Base-by-base conservation (phyloP, 2,329 filamentous ascomycete species). In the Fusarium hostae region DNA sequence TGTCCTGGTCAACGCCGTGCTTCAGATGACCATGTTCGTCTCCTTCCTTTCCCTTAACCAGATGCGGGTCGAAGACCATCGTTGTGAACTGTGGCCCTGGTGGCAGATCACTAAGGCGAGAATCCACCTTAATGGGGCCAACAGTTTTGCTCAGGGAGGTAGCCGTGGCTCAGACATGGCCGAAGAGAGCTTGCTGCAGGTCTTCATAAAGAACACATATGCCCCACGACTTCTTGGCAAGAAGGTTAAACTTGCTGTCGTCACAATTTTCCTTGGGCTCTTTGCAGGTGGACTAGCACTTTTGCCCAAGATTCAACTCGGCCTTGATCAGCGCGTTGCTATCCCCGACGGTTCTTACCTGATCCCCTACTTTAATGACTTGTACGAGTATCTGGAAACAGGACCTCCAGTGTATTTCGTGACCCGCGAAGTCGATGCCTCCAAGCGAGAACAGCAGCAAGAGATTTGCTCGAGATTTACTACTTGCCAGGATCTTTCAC, bases 331-430 rank as follows among this genome's bases (percentile, higher is more conserved):
- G 82, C 91, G 96, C 22, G 95, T 98, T 59, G 96, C 96, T 15
- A 92, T 99, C 63, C 96, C 96, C 0, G 93, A 93, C 71, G 95
- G 94, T 76, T 98, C 95, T 2, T 99, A 99, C 79, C 85, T 99
- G 55, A 97, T 99, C 69, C 90, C 92, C 13, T 99, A 97, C 81
- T 99, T 99, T 82, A 94, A 98, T 77, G 96, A 99, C 79, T 85
- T 99, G 34, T 97, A 98, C 79, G 90, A 90, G 66, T 99, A 99
- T 79, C 92, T 98, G 75, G 93, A 95, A 67, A 91, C 91, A 20
- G 97, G 96, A 0, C 95, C 96, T 52, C 96, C 96, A 0, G 94
- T 99, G 11, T 99, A 98, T 81, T 99, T 99, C 80, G 94, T 99
- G 48, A 94, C 95, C 5, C 90, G 91, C 24, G 88, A 92, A 52